Evolutionary conservation across 495 filamentous ascomycete genomes (phyloP).

Genomic region (Monascus purpureus): DNA sequence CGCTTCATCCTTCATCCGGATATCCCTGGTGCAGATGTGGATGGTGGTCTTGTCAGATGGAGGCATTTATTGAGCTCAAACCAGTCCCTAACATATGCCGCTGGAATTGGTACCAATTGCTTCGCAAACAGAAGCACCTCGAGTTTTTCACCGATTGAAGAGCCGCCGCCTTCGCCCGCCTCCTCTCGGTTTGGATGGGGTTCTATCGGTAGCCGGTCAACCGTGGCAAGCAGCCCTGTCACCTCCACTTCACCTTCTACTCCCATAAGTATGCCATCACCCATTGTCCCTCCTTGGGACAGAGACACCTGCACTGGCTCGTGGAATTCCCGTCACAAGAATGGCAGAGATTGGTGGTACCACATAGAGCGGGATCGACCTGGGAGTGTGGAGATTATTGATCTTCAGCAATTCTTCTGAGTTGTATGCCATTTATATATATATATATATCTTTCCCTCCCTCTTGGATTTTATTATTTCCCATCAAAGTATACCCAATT

Average conservation of each 20-base stretch:
- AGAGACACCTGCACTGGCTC: slow-evolving; percentile 33
- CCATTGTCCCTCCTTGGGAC: slow-evolving; percentile 25
- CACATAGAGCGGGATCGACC: slow-evolving; percentile 36
- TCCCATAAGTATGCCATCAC: slow-evolving; percentile 15
- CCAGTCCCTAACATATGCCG: slow-evolving; percentile 26
- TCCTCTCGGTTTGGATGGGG: slow-evolving; percentile 28
- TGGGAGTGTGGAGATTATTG: slow-evolving; percentile 23
- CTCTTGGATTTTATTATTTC: too few species aligned
- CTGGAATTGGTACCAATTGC: slow-evolving; percentile 25
- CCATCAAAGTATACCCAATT: too few species aligned
- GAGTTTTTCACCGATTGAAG: slow-evolving; percentile 13
- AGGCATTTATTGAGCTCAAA: slow-evolving; percentile 31
- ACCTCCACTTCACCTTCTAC: slow-evolving; percentile 26
- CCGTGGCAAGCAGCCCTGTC: slow-evolving; percentile 15
- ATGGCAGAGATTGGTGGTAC: slow-evolving; percentile 36
- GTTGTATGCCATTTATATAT: too few species aligned
- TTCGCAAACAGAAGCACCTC: slow-evolving; percentile 17
- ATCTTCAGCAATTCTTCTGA: slow-evolving; percentile 27
- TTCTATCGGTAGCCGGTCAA: slow-evolving; percentile 21
- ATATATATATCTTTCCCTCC: too few species aligned
- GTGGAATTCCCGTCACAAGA: slow-evolving; percentile 30
- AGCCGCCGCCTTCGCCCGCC: slow-evolving; percentile 16
- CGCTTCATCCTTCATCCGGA: slow-evolving; percentile 32
- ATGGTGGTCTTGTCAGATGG: slow-evolving; percentile 33
- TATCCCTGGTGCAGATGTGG: slow-evolving; percentile 26